phyloP scores from a whole-genome alignment of 495 filamentous ascomycete species.

The Penicillium steckii region DNA sequence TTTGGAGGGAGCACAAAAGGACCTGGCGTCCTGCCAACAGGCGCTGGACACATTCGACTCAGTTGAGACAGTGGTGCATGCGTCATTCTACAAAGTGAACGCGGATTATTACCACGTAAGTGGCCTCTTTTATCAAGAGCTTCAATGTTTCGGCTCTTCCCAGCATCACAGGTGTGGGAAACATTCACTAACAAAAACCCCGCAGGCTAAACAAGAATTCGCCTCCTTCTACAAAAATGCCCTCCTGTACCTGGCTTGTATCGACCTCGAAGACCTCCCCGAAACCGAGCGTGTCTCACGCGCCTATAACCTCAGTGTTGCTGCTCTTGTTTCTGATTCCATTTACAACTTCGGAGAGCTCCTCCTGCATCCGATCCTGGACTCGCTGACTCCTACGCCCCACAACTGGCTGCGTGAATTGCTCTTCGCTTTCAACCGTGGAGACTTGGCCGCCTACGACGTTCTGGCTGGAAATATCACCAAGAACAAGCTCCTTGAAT shows the following conservation, averaged over 20 bases:
- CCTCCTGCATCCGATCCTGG: constrained; percentile 92
- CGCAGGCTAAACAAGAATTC: constrained; percentile 80
- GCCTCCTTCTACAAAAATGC: constrained; percentile 95
- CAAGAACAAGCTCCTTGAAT: constrained; percentile 72
- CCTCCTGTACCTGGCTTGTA: constrained; percentile 96
- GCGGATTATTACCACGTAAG: constrained; percentile 87
- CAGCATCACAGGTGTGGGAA: background rate
- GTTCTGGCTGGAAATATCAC: constrained; percentile 73
- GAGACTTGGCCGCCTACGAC: constrained; percentile 85
- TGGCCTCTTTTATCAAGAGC: background rate
- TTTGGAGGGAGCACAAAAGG: constrained; percentile 72
- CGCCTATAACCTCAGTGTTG: constrained; percentile 89
- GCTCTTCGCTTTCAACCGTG: constrained; percentile 95
- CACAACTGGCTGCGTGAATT: constrained; percentile 88
- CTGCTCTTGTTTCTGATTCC: constrained; percentile 85
- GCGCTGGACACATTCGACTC: constrained; percentile 90
- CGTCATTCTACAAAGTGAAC: constrained; percentile 93
- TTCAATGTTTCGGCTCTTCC: background rate
- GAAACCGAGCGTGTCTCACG: constrained; percentile 70
- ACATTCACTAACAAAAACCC: background rate
- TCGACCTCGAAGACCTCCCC: constrained; percentile 73
- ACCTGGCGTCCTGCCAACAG: constrained; percentile 82
- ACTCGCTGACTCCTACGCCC: constrained; percentile 65
- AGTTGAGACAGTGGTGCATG: constrained; percentile 94
- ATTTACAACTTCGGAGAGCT: constrained; percentile 99